Base-by-base conservation (phyloP, 345 rosid species). In the Syzygium aromaticum region DNA sequence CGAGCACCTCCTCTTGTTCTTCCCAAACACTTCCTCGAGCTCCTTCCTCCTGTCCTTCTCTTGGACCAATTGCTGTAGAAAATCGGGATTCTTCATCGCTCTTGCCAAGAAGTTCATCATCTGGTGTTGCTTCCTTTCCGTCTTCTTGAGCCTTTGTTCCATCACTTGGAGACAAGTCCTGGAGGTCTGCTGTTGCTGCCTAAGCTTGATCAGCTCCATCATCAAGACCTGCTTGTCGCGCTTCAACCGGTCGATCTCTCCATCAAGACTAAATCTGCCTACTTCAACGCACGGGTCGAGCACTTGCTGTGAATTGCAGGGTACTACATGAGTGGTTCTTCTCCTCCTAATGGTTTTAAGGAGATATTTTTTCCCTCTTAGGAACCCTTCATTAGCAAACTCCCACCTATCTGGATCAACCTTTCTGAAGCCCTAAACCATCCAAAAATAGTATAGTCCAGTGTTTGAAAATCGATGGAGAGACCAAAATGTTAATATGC, bases 391-490 rank as follows among this genome's bases (percentile, higher is more conserved):
- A 49, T 90, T 87, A 19, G 91, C 91, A 87, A 88, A 90, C 89
- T 97, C 99, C 99, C 99, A 97, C 87, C 93, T 92, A 88, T 97
- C 99, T 85, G 97, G 96, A 94, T 97, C 98, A 88, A 97, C 97
- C 90, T 97, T 97, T 88, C 95, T 95, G 92, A 97, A 97, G 87
- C 99, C 99, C 99, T 96, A 93, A 87, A 90, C 52, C 53, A 90
- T 89, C 85, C 92, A 90, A 87, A 89, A 84, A 52, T 15, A 6
- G 33, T 53, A 84, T 33, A n/a, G 86, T 56, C 57, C 59, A n/a
- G 22, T 84, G 15, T 83, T 84, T 52, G 63, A 84, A 56, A 84
- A 52, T 52, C 9, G 51, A 5, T 17, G 59, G 33, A 53, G 46
- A 84, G 40, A 16, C 27, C 9, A 73, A 73, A 73, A 38, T 38